Percentiles rank a stretch among this genome's conserved stretches.
phyloP scores from a whole-genome alignment of 2,329 filamentous ascomycete species.

The Neoascochyta sp. region DNA sequence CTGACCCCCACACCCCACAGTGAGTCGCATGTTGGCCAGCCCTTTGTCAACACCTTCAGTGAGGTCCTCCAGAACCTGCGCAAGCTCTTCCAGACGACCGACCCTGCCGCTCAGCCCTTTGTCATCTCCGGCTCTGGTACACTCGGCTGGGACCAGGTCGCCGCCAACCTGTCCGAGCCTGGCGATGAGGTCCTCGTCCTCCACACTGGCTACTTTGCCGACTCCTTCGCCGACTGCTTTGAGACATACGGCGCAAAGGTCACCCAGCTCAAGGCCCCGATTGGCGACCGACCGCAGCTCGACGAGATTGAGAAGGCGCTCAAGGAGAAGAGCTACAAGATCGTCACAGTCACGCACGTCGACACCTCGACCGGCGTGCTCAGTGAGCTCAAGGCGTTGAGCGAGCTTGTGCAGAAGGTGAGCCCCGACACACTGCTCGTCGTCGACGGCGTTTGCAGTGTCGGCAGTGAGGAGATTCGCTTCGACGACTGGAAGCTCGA shows the following conservation, averaged over 20 bases:
- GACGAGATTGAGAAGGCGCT: conserved; percentile 85
- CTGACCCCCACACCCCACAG: conserved; percentile 53
- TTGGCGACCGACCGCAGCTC: conserved; percentile 82
- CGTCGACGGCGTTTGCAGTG: conserved; percentile 95
- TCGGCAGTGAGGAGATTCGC: conserved; percentile 90
- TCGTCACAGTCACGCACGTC: conserved; percentile 92
- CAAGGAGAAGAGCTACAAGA: conserved; percentile 87
- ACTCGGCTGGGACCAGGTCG: conserved; percentile 92
- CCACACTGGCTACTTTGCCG: conserved; percentile 95
- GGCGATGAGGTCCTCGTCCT: conserved; percentile 90
- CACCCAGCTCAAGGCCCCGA: conserved; percentile 83
- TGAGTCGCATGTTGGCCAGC: conserved; percentile 87
- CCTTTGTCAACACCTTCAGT: conserved; percentile 86
- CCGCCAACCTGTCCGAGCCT: conserved; percentile 85
- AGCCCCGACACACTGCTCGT: conserved; percentile 88
- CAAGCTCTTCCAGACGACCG: conserved; percentile 88
- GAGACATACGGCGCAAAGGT: conserved; percentile 85
- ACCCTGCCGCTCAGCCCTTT: conserved; percentile 81
- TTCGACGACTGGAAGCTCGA: conserved; percentile 96
- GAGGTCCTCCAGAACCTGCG: conserved; percentile 84
- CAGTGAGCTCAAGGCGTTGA: conserved; percentile 80
- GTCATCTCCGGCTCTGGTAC: conserved; percentile 93
- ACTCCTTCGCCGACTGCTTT: conserved; percentile 90
- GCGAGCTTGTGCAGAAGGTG: conserved; percentile 77
- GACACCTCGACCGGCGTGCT: conserved; percentile 96